Evolutionary conservation across 2,329 filamentous ascomycete genomes (phyloP), one percentile per base, ranked within the genome.

Genomic region (Apiospora saccharicola): DNA sequence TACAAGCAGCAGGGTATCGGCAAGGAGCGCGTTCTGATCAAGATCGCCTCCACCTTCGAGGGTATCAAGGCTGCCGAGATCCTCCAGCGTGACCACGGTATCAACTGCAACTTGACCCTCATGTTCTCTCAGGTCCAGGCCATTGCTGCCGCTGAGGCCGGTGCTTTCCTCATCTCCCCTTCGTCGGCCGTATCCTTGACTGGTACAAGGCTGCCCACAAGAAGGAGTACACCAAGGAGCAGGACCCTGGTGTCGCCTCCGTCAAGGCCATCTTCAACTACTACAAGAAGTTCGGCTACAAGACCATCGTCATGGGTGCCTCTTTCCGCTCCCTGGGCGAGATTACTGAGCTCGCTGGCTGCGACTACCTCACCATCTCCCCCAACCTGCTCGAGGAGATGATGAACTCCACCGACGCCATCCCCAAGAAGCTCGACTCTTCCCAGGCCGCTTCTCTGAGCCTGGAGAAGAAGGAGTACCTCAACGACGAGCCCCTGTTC

Each of bases 261-360:
- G 96, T 99, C 82, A 90, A 96, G 90, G 83, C 81, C 85, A 99
- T 99, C 88, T 99, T 93, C 92, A 96, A 99, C 91, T 99, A 99
- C 94, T 99, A 99, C 93, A 99, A 99, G 94, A 98, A 98, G 90
- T 94, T 88, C 85, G 94, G 93, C 85, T 98, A 99, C 92, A 98
- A 97, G 81, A 99, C 96, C 85, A 98, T 98, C 80, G 96, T 99
- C 86, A 99, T 99, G 96, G 96, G 96, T 82, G 96, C 96, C 78
- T 98, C 95, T 53, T 99, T 99, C 94, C 92, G 96, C 84, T 98
- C 93, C 89, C 88, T 88, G 75, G 96, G 96, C 81, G 96, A 99
- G 89, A 97, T 99, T 86, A 98, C 94, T 68, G 96, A 99, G 90
- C 91, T 99, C 75, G 96, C 96, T 83, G 96, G 96, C 82, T 98